Evolutionary conservation across 805 yeast species (phyloP).

Genomic region (Zygoascus bituminiphila): DNA sequence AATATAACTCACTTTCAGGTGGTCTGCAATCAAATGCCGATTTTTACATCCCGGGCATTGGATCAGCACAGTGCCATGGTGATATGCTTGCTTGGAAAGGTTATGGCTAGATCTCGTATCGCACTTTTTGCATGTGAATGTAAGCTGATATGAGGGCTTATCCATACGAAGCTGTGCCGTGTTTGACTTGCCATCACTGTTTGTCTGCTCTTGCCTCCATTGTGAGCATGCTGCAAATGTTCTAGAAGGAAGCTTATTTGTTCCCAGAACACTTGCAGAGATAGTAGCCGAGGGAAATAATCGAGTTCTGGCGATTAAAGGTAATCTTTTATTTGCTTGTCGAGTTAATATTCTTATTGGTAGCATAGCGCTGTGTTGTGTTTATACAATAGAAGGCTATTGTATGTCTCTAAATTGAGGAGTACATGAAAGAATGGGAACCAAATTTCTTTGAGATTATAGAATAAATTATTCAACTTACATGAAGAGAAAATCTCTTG

Average conservation of each 20-base stretch:
- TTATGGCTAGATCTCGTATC: slow-evolving; percentile 75
- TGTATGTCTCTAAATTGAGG: too few species aligned
- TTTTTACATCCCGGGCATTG: slow-evolving; percentile 88
- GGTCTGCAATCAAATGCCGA: slow-evolving; percentile 88
- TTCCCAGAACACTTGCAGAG: too few species aligned
- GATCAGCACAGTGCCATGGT: slow-evolving; percentile 75
- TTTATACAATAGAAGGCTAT: too few species aligned
- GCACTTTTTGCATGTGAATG: slow-evolving; percentile 89
- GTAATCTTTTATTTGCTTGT: background rate
- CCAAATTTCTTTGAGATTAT: too few species aligned
- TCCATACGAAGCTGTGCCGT: slow-evolving; percentile 3
- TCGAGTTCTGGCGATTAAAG: too few species aligned
- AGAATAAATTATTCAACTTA: too few species aligned
- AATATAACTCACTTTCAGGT: slow-evolving; percentile 41
- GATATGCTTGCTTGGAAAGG: slow-evolving; percentile 89
- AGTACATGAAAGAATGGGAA: too few species aligned
- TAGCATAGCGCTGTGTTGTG: too few species aligned
- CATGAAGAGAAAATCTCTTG: too few species aligned
- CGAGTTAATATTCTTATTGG: too few species aligned
- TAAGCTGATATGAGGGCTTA: slow-evolving; percentile 74
- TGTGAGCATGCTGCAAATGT: background rate
- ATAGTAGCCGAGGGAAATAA: too few species aligned
- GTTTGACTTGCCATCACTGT: background rate
- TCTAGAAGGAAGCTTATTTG: too few species aligned
- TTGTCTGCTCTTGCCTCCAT: background rate